Percentiles rank a stretch among this genome's conserved stretches.
Evolutionary conservation across 73 alveolate species (phyloP).

Genomic region (Paramecium tetraurelia): DNA sequence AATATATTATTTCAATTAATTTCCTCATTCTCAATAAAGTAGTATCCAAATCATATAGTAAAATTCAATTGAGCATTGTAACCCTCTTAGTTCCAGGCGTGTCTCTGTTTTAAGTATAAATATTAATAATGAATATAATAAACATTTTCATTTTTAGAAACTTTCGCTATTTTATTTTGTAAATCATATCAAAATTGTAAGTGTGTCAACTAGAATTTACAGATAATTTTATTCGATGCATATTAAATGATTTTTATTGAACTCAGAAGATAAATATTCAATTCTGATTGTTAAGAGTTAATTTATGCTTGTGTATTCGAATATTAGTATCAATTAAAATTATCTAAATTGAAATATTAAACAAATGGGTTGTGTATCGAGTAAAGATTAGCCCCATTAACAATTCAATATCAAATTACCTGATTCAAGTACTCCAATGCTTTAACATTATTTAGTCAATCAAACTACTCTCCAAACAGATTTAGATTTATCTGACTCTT

Average conservation of each 20-base stretch:
- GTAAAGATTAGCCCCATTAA: background rate
- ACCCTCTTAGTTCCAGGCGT: background rate
- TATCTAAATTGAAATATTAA: background rate
- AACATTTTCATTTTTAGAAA: background rate
- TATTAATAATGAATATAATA: too few relatives aligned
- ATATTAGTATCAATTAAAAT: background rate
- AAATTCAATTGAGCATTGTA: background rate
- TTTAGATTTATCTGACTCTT: background rate
- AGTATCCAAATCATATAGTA: background rate
- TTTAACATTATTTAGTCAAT: background rate
- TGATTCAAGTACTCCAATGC: background rate
- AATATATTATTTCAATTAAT: background rate
- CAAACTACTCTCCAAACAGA: slow-evolving; percentile 13
- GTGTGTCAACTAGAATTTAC: background rate
- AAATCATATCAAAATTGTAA: background rate
- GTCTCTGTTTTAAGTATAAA: background rate
- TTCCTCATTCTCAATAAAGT: background rate
- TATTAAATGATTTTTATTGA: background rate
- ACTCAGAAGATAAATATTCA: background rate
- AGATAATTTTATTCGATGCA: background rate
- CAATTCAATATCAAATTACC: slow-evolving; percentile 12
- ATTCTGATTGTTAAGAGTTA: background rate
- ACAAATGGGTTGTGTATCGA: slow-evolving; percentile 38
- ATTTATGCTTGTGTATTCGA: background rate
- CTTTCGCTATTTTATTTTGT: too few relatives aligned